phyloP scores from a whole-genome alignment of 495 filamentous ascomycete genomes.

The Thermochaetoides thermophila region DNA sequence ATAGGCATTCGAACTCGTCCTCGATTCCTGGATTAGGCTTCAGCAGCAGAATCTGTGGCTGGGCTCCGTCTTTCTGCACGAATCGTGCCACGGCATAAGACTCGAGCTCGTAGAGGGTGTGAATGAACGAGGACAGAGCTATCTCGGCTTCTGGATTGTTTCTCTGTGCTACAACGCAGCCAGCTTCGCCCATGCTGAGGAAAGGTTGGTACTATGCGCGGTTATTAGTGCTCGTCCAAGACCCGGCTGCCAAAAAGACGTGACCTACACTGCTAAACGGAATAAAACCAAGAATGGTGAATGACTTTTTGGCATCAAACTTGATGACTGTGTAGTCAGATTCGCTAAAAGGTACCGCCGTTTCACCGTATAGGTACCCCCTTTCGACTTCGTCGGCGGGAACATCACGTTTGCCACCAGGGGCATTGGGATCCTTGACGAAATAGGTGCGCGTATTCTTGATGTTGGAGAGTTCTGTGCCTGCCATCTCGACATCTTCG shows the following conservation, averaged over 20 bases:
- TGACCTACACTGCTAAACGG: slow-evolving; percentile 49
- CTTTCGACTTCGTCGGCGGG: slow-evolving; percentile 72
- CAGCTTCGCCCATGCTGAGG: slow-evolving; percentile 64
- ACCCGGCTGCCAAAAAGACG: background rate
- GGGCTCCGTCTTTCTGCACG: slow-evolving; percentile 64
- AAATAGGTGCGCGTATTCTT: slow-evolving; percentile 64
- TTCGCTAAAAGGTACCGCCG: slow-evolving; percentile 74
- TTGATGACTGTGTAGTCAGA: slow-evolving; percentile 71
- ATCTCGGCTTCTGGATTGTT: slow-evolving; percentile 61
- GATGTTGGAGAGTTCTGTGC: slow-evolving; percentile 44
- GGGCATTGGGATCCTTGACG: slow-evolving; percentile 54
- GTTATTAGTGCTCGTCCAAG: background rate
- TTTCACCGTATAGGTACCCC: slow-evolving; percentile 88
- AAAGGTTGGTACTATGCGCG: slow-evolving; percentile 61
- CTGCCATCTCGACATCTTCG: slow-evolving; percentile 29
- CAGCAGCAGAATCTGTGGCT: slow-evolving; percentile 66
- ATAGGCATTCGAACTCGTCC: slow-evolving; percentile 68
- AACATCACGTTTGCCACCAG: slow-evolving; percentile 74
- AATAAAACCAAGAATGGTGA: slow-evolving; percentile 81
- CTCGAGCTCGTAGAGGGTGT: slow-evolving; percentile 72
- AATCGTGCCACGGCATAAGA: slow-evolving; percentile 79
- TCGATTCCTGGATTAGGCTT: slow-evolving; percentile 69
- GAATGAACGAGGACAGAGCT: slow-evolving; percentile 79
- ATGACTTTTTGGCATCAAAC: slow-evolving; percentile 54
- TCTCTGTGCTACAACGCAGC: slow-evolving; percentile 57